Evolutionary conservation across 2,329 filamentous ascomycete species (phyloP).

Genomic region (Rhynchosporium graminicola): DNA sequence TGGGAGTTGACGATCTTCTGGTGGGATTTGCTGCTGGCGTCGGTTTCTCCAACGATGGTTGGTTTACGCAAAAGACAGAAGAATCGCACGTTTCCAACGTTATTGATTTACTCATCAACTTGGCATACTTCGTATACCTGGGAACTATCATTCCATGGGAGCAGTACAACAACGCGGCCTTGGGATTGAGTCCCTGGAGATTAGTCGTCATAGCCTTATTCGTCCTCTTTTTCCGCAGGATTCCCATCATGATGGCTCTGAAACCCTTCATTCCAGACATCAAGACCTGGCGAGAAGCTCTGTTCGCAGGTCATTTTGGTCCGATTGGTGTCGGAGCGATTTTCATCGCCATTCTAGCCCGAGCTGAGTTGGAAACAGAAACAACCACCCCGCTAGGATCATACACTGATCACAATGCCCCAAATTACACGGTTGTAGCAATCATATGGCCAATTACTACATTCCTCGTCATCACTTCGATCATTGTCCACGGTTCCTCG

Average conservation of each 20-base stretch:
- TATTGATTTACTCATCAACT: conserved; percentile 93
- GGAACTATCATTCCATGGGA: conserved; percentile 97
- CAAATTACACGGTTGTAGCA: conserved; percentile 70
- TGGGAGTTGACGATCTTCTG: conserved; percentile 90
- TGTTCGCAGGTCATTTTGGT: conserved; percentile 96
- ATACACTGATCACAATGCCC: conserved; percentile 53
- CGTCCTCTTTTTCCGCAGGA: conserved; percentile 92
- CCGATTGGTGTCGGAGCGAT: conserved; percentile 97
- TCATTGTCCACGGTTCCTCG: conserved; percentile 95
- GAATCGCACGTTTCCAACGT: conserved; percentile 99
- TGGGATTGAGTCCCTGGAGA: conserved; percentile 84
- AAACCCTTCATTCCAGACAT: conserved; percentile 95
- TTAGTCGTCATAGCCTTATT: conserved; percentile 92
- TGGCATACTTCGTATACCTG: conserved; percentile 97
- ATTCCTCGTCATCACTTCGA: conserved; percentile 92
- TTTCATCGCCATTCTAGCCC: conserved; percentile 88
- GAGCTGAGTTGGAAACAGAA: conserved; percentile 83
- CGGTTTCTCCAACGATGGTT: conserved; percentile 99
- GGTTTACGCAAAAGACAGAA: conserved; percentile 98
- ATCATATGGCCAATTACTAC: conserved; percentile 95
- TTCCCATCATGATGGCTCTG: conserved; percentile 88
- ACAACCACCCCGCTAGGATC: conserved; percentile 69
- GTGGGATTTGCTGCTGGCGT: conserved; percentile 95
- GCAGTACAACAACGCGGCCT: conserved; percentile 73
- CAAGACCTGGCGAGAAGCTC: conserved; percentile 95